Percentiles rank a stretch among this genome's conserved stretches.
Conservation (phyloP, 2,329 filamentous ascomycete genomes). For the Lecanicillium sp. region DNA sequence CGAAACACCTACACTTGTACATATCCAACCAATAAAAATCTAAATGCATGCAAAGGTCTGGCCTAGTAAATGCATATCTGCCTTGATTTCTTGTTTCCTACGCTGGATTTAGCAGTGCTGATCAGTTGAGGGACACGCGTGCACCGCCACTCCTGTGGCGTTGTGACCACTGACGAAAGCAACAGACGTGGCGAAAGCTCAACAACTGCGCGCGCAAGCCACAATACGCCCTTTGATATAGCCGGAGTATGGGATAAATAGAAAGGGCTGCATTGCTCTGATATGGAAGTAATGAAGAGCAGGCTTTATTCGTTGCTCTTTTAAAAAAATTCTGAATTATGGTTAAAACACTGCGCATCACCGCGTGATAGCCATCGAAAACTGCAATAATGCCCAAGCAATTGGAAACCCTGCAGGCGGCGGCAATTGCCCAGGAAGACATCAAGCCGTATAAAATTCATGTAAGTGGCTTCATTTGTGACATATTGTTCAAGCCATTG, state of each 20-base stretch:
- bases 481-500: neutral
- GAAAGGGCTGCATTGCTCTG: neutral
- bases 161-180: neutral
- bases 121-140: neutral
- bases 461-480: slow-evolving; percentile 32
- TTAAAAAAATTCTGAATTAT: too few relatives aligned
- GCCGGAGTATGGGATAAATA: neutral
- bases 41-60: too few relatives aligned
- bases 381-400: neutral
- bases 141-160: slow-evolving; percentile 1
- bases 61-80: neutral
- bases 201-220: neutral
- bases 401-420: slow-evolving; percentile 16
- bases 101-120: neutral
- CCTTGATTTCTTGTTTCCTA: too few relatives aligned
- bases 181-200: neutral
- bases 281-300: neutral
- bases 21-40: too few relatives aligned
- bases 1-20: too few relatives aligned
- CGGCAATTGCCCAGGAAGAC: slow-evolving; percentile 23
- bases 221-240: neutral
- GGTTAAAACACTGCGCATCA: too few relatives aligned
- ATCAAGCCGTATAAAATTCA: slow-evolving; percentile 49
- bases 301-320: neutral
- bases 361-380: neutral